These are phyloP conservation scores for Hanseniaspora occidentalis DNA, from an alignment of 805 yeast genomes.

Conservation along the genomic window DNA sequence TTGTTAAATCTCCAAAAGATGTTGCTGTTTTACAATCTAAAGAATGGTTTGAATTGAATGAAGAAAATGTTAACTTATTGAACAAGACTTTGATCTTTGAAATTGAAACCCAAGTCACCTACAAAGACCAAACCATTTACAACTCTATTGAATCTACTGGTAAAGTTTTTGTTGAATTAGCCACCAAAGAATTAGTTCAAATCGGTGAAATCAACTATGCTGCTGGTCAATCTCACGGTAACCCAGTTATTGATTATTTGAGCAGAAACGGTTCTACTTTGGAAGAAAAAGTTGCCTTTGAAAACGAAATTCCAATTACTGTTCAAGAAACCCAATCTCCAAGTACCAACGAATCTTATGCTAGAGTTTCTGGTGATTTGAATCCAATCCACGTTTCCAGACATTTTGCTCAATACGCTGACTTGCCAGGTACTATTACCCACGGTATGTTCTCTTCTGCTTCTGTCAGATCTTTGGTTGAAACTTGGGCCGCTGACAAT, in stretches of 20 bases:
- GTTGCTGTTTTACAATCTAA: slow-evolving; percentile 87
- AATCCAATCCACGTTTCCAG: slow-evolving; percentile 97
- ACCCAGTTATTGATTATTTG: slow-evolving; percentile 93
- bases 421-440: slow-evolving; percentile 93
- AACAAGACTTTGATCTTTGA: slow-evolving; percentile 80
- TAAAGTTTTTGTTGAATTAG: slow-evolving; percentile 73
- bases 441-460: slow-evolving; percentile 99
- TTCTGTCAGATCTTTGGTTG: slow-evolving; percentile 86
- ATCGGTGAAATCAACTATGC: slow-evolving; percentile 76
- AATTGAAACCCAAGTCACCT: slow-evolving; percentile 72
- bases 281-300: slow-evolving; percentile 88
- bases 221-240: slow-evolving; percentile 90
- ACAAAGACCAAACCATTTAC: slow-evolving; percentile 63
- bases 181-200: slow-evolving; percentile 79
- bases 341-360: slow-evolving; percentile 91
- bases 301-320: slow-evolving; percentile 77
- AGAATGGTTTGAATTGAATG: slow-evolving; percentile 91
- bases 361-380: slow-evolving; percentile 94
- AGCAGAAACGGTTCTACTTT: slow-evolving; percentile 83
- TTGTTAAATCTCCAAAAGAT: slow-evolving; percentile 66
- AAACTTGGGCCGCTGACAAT: slow-evolving; percentile 97
- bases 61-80: slow-evolving; percentile 54
- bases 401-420: slow-evolving; percentile 86
- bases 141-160: slow-evolving; percentile 77
- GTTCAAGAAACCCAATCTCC: slow-evolving; percentile 63